These are phyloP conservation scores for Clarireedia monteithiana DNA, from an alignment of 2,329 filamentous ascomycete species.

Conservation along the genomic window DNA sequence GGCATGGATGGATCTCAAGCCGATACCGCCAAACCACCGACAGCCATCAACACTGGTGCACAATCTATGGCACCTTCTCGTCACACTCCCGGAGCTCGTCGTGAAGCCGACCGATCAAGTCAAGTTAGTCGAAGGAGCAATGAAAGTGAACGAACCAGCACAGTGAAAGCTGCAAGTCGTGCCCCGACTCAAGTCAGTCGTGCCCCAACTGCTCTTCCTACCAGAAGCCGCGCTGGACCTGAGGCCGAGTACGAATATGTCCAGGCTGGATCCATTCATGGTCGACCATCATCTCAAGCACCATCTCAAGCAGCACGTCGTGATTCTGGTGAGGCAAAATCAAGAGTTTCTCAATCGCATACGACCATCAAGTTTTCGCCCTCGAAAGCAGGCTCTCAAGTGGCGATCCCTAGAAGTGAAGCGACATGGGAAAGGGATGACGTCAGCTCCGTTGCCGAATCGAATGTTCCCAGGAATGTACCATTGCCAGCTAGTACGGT, in stretches of 20 bases:
- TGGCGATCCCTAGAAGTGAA: neutral
- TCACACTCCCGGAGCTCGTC: neutral
- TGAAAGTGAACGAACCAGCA: neutral
- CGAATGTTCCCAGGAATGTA: neutral
- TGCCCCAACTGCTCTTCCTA: neutral
- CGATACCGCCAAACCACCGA: slow-evolving; percentile 2
- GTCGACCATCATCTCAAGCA: neutral
- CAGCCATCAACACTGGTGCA: neutral
- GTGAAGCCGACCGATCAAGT: no score
- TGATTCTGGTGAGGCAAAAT: neutral
- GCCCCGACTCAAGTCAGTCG: neutral
- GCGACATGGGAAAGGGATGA: slow-evolving; percentile 7
- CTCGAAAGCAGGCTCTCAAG: neutral
- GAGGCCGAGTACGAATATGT: slow-evolving; percentile 5
- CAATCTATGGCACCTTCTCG: neutral
- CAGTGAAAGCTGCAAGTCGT: neutral
- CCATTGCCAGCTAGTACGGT: slow-evolving; percentile 11
- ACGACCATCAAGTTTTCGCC: slow-evolving; percentile 5
- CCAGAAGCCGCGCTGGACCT: neutral
- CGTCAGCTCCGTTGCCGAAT: neutral
- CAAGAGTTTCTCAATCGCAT: neutral
- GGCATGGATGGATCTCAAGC: neutral
- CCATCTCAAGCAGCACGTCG: neutral
- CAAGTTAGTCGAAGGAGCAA: neutral
- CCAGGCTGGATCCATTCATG: neutral